phyloP scores from a whole-genome alignment of 257 asterid species.

The Cynanchum wilfordii region DNA sequence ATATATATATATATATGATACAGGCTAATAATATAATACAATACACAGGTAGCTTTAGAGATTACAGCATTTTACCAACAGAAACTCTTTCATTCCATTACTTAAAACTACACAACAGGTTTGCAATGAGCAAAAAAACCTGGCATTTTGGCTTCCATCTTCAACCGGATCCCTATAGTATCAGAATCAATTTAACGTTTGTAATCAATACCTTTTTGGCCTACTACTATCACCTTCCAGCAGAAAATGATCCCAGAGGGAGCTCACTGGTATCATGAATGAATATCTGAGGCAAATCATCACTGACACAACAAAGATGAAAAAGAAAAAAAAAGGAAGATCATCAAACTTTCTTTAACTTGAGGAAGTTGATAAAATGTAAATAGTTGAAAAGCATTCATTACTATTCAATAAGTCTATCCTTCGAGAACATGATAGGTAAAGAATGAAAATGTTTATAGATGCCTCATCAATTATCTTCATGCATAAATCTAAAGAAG shows the following conservation, averaged over 20 bases:
- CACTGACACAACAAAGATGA: slow-evolving; percentile 40
- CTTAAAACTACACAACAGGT: no score
- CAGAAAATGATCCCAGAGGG: slow-evolving; percentile 10
- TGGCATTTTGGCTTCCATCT: not conserved
- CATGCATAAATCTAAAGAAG: no score
- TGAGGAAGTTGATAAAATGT: not conserved
- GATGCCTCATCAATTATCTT: no score
- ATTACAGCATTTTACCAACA: no score
- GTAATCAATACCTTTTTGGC: no score
- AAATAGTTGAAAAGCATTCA: not conserved
- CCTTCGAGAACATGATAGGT: no score
- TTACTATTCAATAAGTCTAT: no score
- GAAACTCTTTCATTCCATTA: not conserved
- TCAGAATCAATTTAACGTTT: no score
- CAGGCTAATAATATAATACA: no score
- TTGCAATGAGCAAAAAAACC: not conserved
- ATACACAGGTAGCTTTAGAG: no score
- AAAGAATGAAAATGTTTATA: no score
- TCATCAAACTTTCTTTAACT: not conserved
- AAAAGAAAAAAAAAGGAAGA: not conserved
- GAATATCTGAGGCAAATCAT: slow-evolving; percentile 62
- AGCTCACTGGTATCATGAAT: slow-evolving; percentile 16
- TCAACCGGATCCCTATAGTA: not conserved
- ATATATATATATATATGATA: no score
- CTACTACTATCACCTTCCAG: slow-evolving; percentile 8